Base-by-base conservation (phyloP, 169 alveolate genomes). In the Eimeria zaria region DNA sequence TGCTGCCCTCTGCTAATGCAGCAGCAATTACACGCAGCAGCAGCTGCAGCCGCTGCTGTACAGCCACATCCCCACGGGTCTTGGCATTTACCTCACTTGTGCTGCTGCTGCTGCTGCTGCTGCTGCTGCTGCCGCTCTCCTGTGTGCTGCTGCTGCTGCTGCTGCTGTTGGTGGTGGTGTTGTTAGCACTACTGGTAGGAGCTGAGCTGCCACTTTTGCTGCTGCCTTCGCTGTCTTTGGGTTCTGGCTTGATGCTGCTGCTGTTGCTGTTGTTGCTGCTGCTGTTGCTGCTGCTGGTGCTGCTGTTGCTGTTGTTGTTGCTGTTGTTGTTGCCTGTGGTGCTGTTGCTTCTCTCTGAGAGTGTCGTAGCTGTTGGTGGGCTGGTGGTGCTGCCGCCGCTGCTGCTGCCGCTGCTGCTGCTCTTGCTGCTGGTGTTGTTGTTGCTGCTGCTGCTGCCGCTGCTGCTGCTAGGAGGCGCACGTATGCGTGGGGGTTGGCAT, bases 41-140 rank as follows among this genome's bases (percentile, higher is more conserved):
- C 81, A 73, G 89, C 64, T 90, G 71, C 76, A 44, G 89, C 60
- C 76, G 95, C 60, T 51, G 74, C 74, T 46, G 90, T 16, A 81
- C 48, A 81, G 90, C 8, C 90, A 81, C 90, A 7, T 53, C 90
- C 48, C 71, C 90, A 11, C 90, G 67, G 33, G 44, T 27, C 39
- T 46, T 51, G 73, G 48, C 36, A 39, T 27, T 46, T 20, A 71
- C 58, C 8, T 20, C 69, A 0, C 24, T 46, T 27, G 16, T 44
- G 55, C 71, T 81, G 90, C 73, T 81, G 71, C 73, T 51, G 73
- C 71, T 46, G 74, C 90, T 81, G 90, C 44, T n/a, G 48, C 69
- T 81, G 74, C 90, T 81, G 51, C 41, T 53, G 71, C 90, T 81
- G 51, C 48, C n/a, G n/a, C n/a, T n/a, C n/a, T n/a, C n/a, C 24